Evolutionary conservation across 2,329 filamentous ascomycete species (phyloP).

Genomic region (Aspergillus luchuensis): DNA sequence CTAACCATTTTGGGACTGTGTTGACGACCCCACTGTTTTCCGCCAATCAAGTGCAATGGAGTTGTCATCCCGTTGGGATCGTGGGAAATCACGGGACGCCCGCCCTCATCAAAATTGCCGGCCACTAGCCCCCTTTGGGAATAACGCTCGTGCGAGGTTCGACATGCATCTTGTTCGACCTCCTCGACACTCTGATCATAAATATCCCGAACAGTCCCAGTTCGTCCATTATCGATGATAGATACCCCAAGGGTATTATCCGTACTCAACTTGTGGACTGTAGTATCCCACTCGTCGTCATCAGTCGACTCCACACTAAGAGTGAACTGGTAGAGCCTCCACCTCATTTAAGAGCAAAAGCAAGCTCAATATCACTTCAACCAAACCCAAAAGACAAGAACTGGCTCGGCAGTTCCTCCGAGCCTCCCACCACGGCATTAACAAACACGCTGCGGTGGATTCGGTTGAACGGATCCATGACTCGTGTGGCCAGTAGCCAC

Average conservation of each 20-base stretch:
- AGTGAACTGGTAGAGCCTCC: background rate
- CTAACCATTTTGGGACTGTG: conserved; percentile 7
- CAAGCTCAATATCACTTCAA: background rate
- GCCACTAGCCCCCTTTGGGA: background rate
- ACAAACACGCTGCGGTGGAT: conserved; percentile 49
- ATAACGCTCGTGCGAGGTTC: background rate
- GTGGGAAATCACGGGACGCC: conserved; percentile 6
- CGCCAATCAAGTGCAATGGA: conserved; percentile 2
- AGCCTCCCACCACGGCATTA: conserved; percentile 59
- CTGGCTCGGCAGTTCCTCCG: conserved; percentile 37
- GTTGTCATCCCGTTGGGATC: conserved; percentile 10
- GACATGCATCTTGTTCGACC: background rate
- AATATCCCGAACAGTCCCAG: background rate
- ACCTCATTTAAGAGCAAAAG: background rate
- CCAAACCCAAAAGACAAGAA: conserved; percentile 27
- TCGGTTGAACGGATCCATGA: background rate
- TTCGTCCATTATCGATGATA: background rate
- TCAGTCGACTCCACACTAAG: no score
- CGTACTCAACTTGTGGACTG: background rate
- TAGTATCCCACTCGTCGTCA: background rate
- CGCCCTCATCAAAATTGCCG: conserved; percentile 2
- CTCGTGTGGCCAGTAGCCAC: background rate
- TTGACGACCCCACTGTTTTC: conserved; percentile 5
- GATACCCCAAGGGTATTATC: background rate
- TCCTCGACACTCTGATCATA: background rate